Evolutionary conservation across 768 basidiomycete species (phyloP), one percentile per base, ranked within the genome.

Genomic region (Leccinum fibrillosum): DNA sequence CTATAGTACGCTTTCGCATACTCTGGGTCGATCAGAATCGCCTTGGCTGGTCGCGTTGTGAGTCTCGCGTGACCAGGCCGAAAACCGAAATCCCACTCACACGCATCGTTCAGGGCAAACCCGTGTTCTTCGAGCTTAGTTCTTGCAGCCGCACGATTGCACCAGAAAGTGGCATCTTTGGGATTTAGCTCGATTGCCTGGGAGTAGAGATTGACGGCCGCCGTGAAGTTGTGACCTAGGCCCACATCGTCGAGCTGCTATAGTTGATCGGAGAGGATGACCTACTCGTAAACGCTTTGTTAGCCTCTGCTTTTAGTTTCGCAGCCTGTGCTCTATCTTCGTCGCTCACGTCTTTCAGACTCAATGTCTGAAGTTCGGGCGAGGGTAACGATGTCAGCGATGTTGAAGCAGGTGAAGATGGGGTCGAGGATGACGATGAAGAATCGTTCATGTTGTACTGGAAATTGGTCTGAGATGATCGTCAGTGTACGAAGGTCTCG

Each of bases 81-180:
- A 42, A 57, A 48, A 37, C 54, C 50, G 45, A 44, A 6, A 50
- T 54, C 42, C 19, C 39, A 82, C 89, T 71, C 67, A 94, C 94
- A 84, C 44, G 93, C 86, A 77, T 98, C 96, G 28, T 78, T 76
- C 26, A 96, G 82, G 15, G 94, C 97, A 68, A 94, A 94, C 3
- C 97, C 97, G 66, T 90, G 89, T 75, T 99, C 88, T 72, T 99
- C 90, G 55, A 98, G 74, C 76, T 92, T 97, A 74, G 95, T 92
- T 52, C 96, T 84, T 13, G 91, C 83, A 74, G 93, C 91, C 2
- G 97, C 94, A 37, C 96, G 83, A 74, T 98, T 98, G 69, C 90
- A 94, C 90, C 92, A 98, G 53, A 96, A 73, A 13, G 93, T 94
- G 53, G 94, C 77, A 66, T 98, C 96, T 55, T 79, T 77, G 0